Conservation (phyloP, 257 asterid genomes). For the Solanum pimpinellifolium region DNA sequence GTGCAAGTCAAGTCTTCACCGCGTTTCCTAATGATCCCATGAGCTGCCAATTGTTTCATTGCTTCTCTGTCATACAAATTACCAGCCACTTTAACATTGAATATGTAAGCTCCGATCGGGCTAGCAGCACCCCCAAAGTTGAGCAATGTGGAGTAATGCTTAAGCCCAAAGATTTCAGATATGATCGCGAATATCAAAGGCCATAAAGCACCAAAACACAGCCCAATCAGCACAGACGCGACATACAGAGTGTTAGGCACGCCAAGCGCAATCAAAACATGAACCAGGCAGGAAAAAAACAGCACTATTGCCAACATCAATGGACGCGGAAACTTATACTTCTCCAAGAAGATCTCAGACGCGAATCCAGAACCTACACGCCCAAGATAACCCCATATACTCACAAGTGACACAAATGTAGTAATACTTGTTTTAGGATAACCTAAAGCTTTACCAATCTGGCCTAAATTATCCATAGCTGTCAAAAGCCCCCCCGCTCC, state of each 20-base stretch:
- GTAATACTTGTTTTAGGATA: conserved; percentile 26
- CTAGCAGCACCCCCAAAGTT: conserved; percentile 54
- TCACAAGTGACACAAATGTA: conserved; percentile 38
- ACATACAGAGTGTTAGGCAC: conserved; percentile 21
- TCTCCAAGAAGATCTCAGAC: conserved; percentile 22
- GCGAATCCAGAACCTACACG: conserved; percentile 34
- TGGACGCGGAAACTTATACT: conserved; percentile 34
- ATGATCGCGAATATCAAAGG: conserved; percentile 34
- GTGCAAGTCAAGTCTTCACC: conserved; percentile 29
- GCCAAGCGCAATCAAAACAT: conserved; percentile 32
- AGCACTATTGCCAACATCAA: conserved; percentile 27
- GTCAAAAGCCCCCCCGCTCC: conserved; percentile 40
- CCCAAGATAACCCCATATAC: conserved; percentile 44
- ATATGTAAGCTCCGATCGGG: conserved; percentile 37
- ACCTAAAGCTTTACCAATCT: conserved; percentile 29
- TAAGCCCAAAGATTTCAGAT: conserved; percentile 35
- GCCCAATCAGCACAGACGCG: conserved; percentile 26
- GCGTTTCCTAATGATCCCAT: conserved; percentile 13
- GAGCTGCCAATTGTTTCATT: conserved; percentile 25
- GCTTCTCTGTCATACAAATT: conserved; percentile 36
- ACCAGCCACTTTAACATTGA: conserved; percentile 39
- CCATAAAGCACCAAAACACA: conserved; percentile 41
- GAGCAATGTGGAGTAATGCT: conserved; percentile 34
- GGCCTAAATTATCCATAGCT: conserved; percentile 37
- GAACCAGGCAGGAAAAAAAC: conserved; percentile 25